phyloP scores from a whole-genome alignment of 192 early-diverging fungal species.

The Backusella westeae region DNA sequence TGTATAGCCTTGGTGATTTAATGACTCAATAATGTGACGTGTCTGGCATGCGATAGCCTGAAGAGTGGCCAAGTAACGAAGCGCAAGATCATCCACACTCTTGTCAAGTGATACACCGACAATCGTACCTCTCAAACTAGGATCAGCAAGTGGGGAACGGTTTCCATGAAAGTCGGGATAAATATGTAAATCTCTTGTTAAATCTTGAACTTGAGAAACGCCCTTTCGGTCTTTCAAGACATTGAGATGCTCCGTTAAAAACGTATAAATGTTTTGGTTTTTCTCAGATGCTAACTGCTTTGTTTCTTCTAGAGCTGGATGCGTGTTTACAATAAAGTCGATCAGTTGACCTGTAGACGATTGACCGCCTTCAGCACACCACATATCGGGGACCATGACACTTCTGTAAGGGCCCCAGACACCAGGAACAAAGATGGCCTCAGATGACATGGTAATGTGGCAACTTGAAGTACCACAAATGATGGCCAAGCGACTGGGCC shows the following conservation, averaged over 20 bases:
- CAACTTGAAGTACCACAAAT: slow-evolving; percentile 77
- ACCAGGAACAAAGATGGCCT: slow-evolving; percentile 59
- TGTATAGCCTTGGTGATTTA: slow-evolving; percentile 45
- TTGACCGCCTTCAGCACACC: slow-evolving; percentile 70
- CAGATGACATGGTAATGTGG: slow-evolving; percentile 56
- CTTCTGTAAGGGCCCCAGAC: slow-evolving; percentile 60
- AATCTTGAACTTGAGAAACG: slow-evolving; percentile 24
- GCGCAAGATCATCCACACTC: slow-evolving; percentile 47
- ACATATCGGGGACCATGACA: slow-evolving; percentile 54
- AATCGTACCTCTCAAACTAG: slow-evolving; percentile 55
- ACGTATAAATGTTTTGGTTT: slow-evolving; percentile 41
- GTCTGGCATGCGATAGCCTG: slow-evolving; percentile 66
- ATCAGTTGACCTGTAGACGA: slow-evolving; percentile 69
- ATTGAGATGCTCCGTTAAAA: slow-evolving; percentile 49
- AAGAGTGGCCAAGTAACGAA: slow-evolving; percentile 55
- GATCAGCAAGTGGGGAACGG: slow-evolving; percentile 67
- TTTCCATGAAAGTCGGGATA: slow-evolving; percentile 82
- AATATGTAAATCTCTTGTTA: slow-evolving; percentile 54
- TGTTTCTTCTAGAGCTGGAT: slow-evolving; percentile 50
- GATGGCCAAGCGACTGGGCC: slow-evolving; percentile 47
- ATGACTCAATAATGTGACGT: slow-evolving; percentile 55
- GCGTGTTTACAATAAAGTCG: slow-evolving; percentile 55
- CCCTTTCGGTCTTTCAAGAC: slow-evolving; percentile 25
- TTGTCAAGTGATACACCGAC: slow-evolving; percentile 54
- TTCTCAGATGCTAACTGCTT: slow-evolving; percentile 15